phyloP scores from a whole-genome alignment of 192 early-diverging fungal genomes.

The Coemansia furcata region DNA sequence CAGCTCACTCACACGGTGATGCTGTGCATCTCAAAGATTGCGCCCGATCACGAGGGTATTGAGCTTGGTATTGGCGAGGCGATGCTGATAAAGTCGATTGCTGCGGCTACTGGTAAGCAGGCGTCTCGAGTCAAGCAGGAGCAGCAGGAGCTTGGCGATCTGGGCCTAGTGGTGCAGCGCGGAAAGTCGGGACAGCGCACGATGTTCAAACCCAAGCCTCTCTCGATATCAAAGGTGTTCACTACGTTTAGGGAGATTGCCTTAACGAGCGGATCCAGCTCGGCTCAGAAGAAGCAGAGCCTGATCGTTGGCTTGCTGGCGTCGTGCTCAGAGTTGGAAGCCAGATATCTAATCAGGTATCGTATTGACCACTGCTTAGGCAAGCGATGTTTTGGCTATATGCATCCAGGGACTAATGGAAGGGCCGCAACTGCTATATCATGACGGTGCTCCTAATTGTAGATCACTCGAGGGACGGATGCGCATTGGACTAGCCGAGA shows the following conservation, averaged over 20 bases:
- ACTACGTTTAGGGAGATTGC: constrained; percentile 86
- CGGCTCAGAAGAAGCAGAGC: constrained; percentile 63
- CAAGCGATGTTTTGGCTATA: not conserved
- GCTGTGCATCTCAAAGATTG: constrained; percentile 88
- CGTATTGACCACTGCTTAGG: not conserved
- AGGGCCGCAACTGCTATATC: not conserved
- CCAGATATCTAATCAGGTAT: constrained; percentile 83
- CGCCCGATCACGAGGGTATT: constrained; percentile 92
- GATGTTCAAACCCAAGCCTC: constrained; percentile 74
- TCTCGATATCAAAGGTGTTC: constrained; percentile 81
- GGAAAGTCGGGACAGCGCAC: constrained; percentile 84
- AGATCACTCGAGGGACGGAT: constrained; percentile 81
- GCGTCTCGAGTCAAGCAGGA: constrained; percentile 77
- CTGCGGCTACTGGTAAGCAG: constrained; percentile 78
- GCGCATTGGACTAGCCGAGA: constrained; percentile 93
- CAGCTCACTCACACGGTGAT: constrained; percentile 69
- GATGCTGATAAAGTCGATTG: constrained; percentile 91
- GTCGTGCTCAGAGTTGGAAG: constrained; percentile 73
- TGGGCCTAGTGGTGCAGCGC: constrained; percentile 87
- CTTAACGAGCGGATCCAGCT: constrained; percentile 65
- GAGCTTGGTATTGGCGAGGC: constrained; percentile 97
- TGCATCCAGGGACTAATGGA: not conserved
- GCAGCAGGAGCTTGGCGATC: constrained; percentile 74
- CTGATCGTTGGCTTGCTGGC: constrained; percentile 76
- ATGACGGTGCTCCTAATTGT: not conserved